Conservation (phyloP, 768 basidiomycete genomes). For the Collybia mongolica region DNA sequence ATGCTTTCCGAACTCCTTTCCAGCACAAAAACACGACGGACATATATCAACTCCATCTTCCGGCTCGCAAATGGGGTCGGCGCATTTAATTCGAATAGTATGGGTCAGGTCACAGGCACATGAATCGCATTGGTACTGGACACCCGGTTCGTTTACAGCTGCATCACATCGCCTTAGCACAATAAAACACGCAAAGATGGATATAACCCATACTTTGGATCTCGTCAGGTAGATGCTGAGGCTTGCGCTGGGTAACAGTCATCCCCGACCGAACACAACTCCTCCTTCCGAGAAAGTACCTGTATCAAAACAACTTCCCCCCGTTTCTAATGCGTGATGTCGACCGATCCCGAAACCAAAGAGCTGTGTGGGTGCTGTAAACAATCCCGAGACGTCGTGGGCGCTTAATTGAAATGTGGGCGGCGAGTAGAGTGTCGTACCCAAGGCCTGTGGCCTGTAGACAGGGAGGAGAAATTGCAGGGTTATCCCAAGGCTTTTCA, state of each 20-base stretch:
- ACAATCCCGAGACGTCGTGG: neutral
- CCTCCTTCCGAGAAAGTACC: neutral
- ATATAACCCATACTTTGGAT: constrained; percentile 49
- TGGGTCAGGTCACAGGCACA: constrained; percentile 91
- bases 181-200: neutral
- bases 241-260: constrained; percentile 69
- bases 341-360: neutral
- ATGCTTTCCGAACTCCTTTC: constrained; percentile 86
- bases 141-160: constrained; percentile 81
- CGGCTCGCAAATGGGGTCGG: constrained; percentile 64
- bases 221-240: constrained; percentile 63
- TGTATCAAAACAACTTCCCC: neutral
- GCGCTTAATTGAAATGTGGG: too few species aligned
- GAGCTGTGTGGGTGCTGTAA: neutral
- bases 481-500: too few species aligned
- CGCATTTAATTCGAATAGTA: constrained; percentile 96
- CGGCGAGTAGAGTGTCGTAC: too few species aligned
- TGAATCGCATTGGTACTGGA: constrained; percentile 81
- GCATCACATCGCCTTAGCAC: constrained; percentile 7
- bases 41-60: constrained; percentile 90
- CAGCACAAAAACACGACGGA: constrained; percentile 87
- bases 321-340: neutral
- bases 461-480: too few species aligned
- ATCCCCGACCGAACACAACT: constrained; percentile 25
- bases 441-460: too few species aligned